Evolutionary conservation across 371 early-diverging fungal genomes (phyloP).

Genomic region (Rhizopus arrhizus): DNA sequence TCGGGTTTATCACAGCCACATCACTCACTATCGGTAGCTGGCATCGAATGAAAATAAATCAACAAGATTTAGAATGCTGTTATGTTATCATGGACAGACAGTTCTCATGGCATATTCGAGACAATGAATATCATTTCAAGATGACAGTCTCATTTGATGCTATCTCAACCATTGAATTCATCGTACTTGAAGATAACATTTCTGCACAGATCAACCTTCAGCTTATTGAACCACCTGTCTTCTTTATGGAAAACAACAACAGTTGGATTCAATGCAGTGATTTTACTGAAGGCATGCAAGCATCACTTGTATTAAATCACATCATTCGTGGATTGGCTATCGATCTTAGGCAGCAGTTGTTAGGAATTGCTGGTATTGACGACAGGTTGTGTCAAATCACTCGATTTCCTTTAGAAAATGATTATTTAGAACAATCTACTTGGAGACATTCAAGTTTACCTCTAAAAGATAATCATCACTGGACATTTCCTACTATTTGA

Average conservation of each 20-base stretch:
- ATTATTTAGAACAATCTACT: slow-evolving; percentile 6
- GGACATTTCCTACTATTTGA: not conserved
- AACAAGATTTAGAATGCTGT: slow-evolving; percentile 62
- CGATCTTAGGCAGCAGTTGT: slow-evolving; percentile 55
- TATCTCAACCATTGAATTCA: slow-evolving; percentile 34
- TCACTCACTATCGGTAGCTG: slow-evolving; percentile 74
- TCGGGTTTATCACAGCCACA: slow-evolving; percentile 45
- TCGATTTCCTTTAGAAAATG: slow-evolving; percentile 27
- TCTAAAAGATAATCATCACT: slow-evolving; percentile 7
- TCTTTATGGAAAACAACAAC: slow-evolving; percentile 59
- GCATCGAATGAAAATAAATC: slow-evolving; percentile 71
- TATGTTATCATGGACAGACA: slow-evolving; percentile 55
- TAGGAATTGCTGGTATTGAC: slow-evolving; percentile 38
- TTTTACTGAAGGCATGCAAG: slow-evolving; percentile 79
- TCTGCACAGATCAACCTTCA: slow-evolving; percentile 62
- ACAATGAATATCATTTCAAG: slow-evolving; percentile 70
- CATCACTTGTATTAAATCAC: slow-evolving; percentile 64
- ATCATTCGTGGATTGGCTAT: slow-evolving; percentile 62
- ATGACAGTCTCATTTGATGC: slow-evolving; percentile 60
- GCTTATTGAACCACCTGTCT: slow-evolving; percentile 61
- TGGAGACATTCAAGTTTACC: slow-evolving; percentile 51
- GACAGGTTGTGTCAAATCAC: slow-evolving; percentile 40
- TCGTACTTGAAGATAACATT: slow-evolving; percentile 41
- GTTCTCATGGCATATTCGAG: slow-evolving; percentile 75
- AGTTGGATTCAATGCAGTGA: slow-evolving; percentile 75